These are phyloP conservation scores for Dryas drummondii DNA, from an alignment of 306 rosid genomes.

Conservation along the genomic window DNA sequence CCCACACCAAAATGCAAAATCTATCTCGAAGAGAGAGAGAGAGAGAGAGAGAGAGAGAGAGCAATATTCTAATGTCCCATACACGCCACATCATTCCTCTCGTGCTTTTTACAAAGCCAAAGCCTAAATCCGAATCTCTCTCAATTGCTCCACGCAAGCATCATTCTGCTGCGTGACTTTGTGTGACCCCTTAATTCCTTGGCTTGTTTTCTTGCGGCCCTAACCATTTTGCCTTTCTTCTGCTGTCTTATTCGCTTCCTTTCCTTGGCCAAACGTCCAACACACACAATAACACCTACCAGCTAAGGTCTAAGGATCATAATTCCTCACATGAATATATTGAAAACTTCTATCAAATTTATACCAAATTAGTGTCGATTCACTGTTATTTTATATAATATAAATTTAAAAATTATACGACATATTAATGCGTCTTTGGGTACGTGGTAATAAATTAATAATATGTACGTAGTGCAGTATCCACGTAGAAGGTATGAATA, in stretches of 20 bases:
- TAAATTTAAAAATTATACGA: too few relatives aligned
- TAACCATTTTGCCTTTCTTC: not conserved
- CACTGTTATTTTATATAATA: too few relatives aligned
- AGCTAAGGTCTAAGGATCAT: too few relatives aligned
- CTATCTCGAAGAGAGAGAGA: constrained; percentile 58
- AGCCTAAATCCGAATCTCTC: constrained; percentile 39
- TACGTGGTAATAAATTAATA: too few relatives aligned
- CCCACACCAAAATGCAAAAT: constrained; percentile 50
- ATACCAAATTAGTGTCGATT: too few relatives aligned
- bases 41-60: constrained; percentile 15
- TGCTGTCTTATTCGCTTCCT: constrained; percentile 40
- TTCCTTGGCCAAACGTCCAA: constrained; percentile 9
- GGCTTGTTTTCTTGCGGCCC: constrained; percentile 1
- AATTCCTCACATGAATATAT: too few relatives aligned
- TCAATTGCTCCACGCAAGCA: constrained; percentile 65
- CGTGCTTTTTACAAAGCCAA: constrained; percentile 38
- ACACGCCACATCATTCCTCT: constrained; percentile 59
- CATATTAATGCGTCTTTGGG: too few relatives aligned
- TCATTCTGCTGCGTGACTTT: constrained; percentile 55
- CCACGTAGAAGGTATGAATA: too few relatives aligned
- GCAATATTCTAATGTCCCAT: constrained; percentile 21
- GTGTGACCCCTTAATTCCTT: constrained; percentile 19
- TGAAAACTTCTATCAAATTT: too few relatives aligned
- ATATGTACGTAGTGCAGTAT: too few relatives aligned
- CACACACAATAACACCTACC: too few relatives aligned